Conservation (phyloP, 2,329 filamentous ascomycete genomes). For the Epicoccum nigrum region DNA sequence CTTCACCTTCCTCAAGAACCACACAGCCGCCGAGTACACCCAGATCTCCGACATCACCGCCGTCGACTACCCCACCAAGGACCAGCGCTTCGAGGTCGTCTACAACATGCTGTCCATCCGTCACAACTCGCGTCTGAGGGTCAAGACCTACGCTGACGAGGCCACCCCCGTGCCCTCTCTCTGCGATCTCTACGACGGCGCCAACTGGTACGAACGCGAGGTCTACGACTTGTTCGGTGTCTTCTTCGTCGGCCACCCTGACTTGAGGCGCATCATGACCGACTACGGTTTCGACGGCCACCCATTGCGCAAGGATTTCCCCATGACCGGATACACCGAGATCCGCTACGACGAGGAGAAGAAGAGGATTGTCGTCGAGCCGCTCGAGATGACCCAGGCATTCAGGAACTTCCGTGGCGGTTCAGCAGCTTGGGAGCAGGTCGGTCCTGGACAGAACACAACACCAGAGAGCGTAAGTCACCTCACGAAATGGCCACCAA, state of each 20-base stretch:
- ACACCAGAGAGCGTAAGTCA: constrained; percentile 69
- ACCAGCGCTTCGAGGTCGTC: constrained; percentile 95
- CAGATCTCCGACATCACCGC: constrained; percentile 91
- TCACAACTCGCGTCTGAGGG: constrained; percentile 93
- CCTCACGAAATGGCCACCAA: constrained; percentile 41
- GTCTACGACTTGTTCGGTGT: constrained; percentile 98
- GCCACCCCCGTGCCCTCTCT: constrained; percentile 90
- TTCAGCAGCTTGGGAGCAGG: constrained; percentile 67
- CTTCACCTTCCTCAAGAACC: constrained; percentile 94
- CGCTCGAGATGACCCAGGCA: constrained; percentile 94
- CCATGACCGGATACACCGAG: constrained; percentile 96
- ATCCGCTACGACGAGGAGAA: constrained; percentile 99
- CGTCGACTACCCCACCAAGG: constrained; percentile 93
- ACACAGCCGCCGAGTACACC: constrained; percentile 96
- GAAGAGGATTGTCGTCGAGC: constrained; percentile 98
- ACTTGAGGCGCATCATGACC: constrained; percentile 97
- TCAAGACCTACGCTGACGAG: constrained; percentile 99
- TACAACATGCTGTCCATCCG: constrained; percentile 97
- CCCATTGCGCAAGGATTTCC: constrained; percentile 96
- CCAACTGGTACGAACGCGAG: constrained; percentile 98
- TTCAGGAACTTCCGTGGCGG: constrained; percentile 98
- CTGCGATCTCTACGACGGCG: constrained; percentile 85
- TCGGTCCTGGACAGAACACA: constrained; percentile 73
- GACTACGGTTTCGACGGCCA: constrained; percentile 99
- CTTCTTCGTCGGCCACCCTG: constrained; percentile 94